phyloP scores from a whole-genome alignment of 441 rosid genomes.

The Bocquillonia castaneifolia region DNA sequence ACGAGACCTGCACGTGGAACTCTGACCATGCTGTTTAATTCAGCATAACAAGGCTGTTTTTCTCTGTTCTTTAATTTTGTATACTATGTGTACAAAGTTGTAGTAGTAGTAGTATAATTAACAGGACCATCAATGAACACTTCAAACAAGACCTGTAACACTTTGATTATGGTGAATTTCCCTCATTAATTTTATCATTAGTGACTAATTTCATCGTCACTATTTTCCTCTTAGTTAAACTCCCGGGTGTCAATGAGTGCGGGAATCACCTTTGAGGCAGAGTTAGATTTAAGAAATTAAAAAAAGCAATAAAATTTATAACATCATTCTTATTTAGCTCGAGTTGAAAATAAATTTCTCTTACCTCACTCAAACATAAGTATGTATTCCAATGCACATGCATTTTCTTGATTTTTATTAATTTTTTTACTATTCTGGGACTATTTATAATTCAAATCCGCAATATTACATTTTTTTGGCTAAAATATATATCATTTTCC shows the following conservation, averaged over 20 bases:
- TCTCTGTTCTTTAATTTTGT: neutral
- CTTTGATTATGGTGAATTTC: constrained; percentile 30
- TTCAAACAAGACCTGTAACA: constrained; percentile 25
- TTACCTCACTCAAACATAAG: no score
- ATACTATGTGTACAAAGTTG: neutral
- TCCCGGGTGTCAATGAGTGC: constrained; percentile 19
- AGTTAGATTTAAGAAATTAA: no score
- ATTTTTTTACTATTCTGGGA: no score
- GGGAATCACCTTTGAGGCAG: neutral
- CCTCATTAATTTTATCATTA: constrained; percentile 6
- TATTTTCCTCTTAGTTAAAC: constrained; percentile 11
- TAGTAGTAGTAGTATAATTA: no score
- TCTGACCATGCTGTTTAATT: constrained; percentile 51
- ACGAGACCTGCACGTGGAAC: constrained; percentile 84
- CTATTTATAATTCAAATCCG: no score
- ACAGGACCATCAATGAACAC: constrained; percentile 14
- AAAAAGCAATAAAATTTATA: no score
- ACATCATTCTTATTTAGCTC: no score
- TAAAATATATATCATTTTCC: no score
- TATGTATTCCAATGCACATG: no score
- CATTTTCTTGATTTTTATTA: no score
- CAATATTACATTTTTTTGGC: no score
- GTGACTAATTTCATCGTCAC: neutral
- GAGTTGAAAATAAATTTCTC: no score
- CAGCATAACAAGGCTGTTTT: constrained; percentile 27